These are phyloP conservation scores for Stentor roeselii DNA, from an alignment of 73 alveolate genomes.

Conservation along the genomic window DNA sequence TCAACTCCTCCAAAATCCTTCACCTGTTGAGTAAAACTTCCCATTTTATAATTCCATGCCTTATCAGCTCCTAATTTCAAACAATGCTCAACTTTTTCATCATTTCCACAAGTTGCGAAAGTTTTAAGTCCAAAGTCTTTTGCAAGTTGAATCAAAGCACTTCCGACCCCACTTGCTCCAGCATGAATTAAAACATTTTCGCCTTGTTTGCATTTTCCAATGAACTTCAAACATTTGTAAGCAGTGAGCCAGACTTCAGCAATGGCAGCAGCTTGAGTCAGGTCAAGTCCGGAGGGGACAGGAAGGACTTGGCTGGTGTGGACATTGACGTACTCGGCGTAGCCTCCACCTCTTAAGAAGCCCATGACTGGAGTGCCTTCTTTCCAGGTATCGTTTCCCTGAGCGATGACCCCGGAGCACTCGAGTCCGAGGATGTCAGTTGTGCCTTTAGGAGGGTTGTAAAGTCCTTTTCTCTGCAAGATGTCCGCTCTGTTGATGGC, in stretches of 20 bases:
- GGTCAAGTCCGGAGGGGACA: conserved; percentile 40
- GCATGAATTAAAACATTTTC: conserved; percentile 62
- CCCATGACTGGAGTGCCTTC: conserved; percentile 49
- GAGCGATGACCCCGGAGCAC: conserved; percentile 52
- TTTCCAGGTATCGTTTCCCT: conserved; percentile 27
- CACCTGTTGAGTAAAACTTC: conserved; percentile 26
- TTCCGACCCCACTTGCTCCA: conserved; percentile 76
- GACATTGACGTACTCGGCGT: conserved; percentile 54
- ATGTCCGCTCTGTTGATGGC: conserved; percentile 75
- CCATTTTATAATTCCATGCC: conserved; percentile 52
- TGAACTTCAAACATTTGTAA: conserved; percentile 41
- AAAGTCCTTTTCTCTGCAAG: conserved; percentile 55
- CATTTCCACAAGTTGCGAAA: conserved; percentile 50
- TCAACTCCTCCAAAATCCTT: conserved; percentile 59
- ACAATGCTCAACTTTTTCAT: conserved; percentile 46
- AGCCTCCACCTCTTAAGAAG: conserved; percentile 71
- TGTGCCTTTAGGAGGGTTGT: conserved; percentile 67
- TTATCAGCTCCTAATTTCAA: conserved; percentile 51
- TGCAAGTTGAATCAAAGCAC: conserved; percentile 58
- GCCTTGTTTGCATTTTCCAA: conserved; percentile 29
- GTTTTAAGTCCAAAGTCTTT: conserved; percentile 37
- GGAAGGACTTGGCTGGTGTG: conserved; percentile 36
- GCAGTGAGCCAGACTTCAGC: conserved; percentile 73
- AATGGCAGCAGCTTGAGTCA: conserved; percentile 60
- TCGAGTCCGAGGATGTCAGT: conserved; percentile 62